Evolutionary conservation across 1,284 basidiomycete genomes (phyloP).

Genomic region (Neonothopanus nambi): DNA sequence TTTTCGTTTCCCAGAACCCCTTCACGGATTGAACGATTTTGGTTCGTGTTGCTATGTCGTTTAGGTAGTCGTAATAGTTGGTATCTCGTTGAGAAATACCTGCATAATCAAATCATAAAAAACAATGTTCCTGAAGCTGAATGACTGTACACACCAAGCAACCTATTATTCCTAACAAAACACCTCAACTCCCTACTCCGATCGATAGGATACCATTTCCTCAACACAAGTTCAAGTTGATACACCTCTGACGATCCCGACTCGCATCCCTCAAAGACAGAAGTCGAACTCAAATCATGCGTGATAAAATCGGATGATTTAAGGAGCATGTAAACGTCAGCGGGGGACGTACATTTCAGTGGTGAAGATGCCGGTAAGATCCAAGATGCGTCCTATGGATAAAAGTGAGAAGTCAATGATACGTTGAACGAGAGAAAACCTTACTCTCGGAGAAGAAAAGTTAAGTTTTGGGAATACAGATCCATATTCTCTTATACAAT

Average conservation of each 20-base stretch:
- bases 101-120: slow-evolving; percentile 29
- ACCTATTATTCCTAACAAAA: slow-evolving; percentile 72
- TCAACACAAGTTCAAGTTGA: slow-evolving; percentile 83
- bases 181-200: slow-evolving; percentile 84
- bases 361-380: slow-evolving; percentile 86
- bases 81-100: slow-evolving; percentile 89
- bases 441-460: slow-evolving; percentile 86
- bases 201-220: slow-evolving; percentile 90
- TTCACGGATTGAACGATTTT: slow-evolving; percentile 57
- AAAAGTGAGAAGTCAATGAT: slow-evolving; percentile 9
- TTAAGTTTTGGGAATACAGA: slow-evolving; percentile 96
- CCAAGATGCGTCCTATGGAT: slow-evolving; percentile 90
- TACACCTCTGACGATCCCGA: slow-evolving; percentile 35
- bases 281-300: slow-evolving; percentile 70
- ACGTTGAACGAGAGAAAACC: too few species aligned
- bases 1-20: slow-evolving; percentile 69
- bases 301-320: slow-evolving; percentile 92
- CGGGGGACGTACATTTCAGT: slow-evolving; percentile 83
- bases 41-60: slow-evolving; percentile 53
- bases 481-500: slow-evolving; percentile 69
- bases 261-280: slow-evolving; percentile 65
- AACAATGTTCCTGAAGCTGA: slow-evolving; percentile 8
- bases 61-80: slow-evolving; percentile 89
- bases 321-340: slow-evolving; percentile 90
- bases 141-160: slow-evolving; percentile 61